Percentiles rank a stretch among this genome's conserved stretches.
Evolutionary conservation across 495 filamentous ascomycete genomes (phyloP).

Genomic region (Penicillium dipodomyicola): DNA sequence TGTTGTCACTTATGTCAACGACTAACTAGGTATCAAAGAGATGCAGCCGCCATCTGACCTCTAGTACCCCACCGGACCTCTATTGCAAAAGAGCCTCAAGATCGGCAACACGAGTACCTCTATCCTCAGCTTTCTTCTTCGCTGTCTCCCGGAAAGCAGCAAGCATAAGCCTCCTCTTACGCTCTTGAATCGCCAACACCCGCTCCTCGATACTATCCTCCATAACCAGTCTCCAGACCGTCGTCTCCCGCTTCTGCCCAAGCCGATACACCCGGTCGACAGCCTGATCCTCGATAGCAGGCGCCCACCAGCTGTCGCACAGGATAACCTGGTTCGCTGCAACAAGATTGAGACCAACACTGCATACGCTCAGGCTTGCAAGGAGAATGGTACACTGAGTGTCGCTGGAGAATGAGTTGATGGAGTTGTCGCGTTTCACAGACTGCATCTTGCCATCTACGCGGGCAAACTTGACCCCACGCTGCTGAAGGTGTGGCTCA

Average conservation of each 20-base stretch:
- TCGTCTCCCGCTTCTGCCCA: constrained; percentile 75
- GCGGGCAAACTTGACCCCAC: constrained; percentile 63
- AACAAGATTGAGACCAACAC: constrained; percentile 85
- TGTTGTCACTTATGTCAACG: neutral
- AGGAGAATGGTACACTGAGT: constrained; percentile 74
- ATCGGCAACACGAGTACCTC: constrained; percentile 54
- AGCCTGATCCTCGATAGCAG: constrained; percentile 91
- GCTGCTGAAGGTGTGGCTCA: constrained; percentile 62
- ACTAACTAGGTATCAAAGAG: neutral
- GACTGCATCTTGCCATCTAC: constrained; percentile 83
- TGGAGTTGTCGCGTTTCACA: constrained; percentile 64
- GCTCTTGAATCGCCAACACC: constrained; percentile 75
- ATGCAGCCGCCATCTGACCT: neutral
- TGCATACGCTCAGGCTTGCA: constrained; percentile 76
- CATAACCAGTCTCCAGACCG: constrained; percentile 80
- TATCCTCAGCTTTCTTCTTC: constrained; percentile 49
- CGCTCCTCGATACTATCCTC: constrained; percentile 83
- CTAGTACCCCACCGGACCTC: neutral
- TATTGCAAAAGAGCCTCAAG: constrained; percentile 52
- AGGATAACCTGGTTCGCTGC: constrained; percentile 86
- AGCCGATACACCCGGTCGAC: constrained; percentile 87
- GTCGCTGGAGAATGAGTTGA: constrained; percentile 63
- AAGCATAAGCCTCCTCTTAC: constrained; percentile 76
- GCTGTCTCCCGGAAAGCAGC: constrained; percentile 69
- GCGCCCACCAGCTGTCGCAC: constrained; percentile 88